Conservation (phyloP, 2,329 filamentous ascomycete genomes). For the Ceratocystis cubensis region DNA sequence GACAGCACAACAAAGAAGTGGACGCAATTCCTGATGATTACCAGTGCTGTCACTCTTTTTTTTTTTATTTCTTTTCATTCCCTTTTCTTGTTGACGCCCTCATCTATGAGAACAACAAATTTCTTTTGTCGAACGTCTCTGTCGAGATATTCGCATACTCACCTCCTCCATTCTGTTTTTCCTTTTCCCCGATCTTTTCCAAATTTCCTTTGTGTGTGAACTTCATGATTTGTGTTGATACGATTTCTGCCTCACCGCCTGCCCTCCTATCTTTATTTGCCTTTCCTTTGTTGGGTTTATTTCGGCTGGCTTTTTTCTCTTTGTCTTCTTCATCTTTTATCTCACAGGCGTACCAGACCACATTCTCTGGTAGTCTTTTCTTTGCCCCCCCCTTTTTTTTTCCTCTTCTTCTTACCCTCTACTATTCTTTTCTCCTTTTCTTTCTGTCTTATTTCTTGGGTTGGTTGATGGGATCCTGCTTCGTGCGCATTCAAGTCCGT, state of each 20-base stretch:
- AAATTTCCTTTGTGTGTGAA: slow-evolving; percentile 8
- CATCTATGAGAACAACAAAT: background rate
- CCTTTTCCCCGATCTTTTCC: background rate
- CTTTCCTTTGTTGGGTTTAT: background rate
- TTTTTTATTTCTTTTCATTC: background rate
- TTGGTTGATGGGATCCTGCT: background rate
- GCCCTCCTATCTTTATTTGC: background rate
- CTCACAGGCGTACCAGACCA: too few species aligned
- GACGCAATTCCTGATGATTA: slow-evolving; percentile 1
- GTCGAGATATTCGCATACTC: background rate
- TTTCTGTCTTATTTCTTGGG: background rate
- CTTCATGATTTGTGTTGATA: slow-evolving; percentile 7
- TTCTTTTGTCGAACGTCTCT: background rate
- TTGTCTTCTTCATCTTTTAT: background rate
- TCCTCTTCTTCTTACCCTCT: background rate
- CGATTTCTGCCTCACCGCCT: background rate
- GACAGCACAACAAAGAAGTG: background rate
- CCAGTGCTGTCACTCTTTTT: background rate
- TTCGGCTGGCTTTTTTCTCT: background rate
- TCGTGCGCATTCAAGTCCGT: background rate
- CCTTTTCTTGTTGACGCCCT: slow-evolving; percentile 2
- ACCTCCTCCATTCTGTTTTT: background rate
- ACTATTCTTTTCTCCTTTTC: slow-evolving; percentile 1
- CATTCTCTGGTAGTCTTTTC: background rate
- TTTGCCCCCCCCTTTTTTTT: background rate